phyloP scores from a whole-genome alignment of 2,329 filamentous ascomycete species.

The Colletotrichum tropicale region DNA sequence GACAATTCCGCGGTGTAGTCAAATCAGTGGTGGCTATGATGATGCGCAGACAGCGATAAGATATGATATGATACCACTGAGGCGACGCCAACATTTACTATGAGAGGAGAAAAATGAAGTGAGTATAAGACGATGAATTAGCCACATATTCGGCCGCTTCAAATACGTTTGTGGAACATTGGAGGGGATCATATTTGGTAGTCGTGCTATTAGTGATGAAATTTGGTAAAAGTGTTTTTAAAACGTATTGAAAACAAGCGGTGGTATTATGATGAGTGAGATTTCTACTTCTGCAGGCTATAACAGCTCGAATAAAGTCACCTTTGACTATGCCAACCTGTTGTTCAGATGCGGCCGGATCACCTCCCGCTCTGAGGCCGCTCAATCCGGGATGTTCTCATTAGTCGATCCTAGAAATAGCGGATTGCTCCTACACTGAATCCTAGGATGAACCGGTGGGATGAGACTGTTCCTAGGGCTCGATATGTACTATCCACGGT shows the following conservation, averaged over 20 bases:
- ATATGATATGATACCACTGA: no score
- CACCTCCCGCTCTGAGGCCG: background rate
- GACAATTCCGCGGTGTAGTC: background rate
- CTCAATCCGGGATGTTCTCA: background rate
- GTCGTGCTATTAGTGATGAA: background rate
- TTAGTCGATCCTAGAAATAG: background rate
- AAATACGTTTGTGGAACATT: background rate
- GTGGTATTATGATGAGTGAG: no score
- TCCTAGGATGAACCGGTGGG: background rate
- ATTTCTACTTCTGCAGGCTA: background rate
- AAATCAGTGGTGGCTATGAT: background rate
- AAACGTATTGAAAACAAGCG: background rate
- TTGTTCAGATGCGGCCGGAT: background rate
- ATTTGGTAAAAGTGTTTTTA: background rate
- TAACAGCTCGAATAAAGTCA: background rate
- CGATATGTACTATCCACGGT: background rate
- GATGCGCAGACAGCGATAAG: background rate
- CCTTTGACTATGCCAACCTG: background rate
- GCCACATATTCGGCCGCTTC: background rate
- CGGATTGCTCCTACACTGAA: background rate
- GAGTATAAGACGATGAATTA: no score
- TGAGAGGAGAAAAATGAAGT: no score
- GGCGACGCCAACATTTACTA: no score
- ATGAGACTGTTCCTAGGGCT: background rate
- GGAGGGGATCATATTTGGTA: rapidly evolving